Percentiles rank a stretch among this genome's conserved stretches.
Evolutionary conservation across 352 stramenopile genomes (phyloP).

Genomic region (Hyaloperonospora arabidopsidis): DNA sequence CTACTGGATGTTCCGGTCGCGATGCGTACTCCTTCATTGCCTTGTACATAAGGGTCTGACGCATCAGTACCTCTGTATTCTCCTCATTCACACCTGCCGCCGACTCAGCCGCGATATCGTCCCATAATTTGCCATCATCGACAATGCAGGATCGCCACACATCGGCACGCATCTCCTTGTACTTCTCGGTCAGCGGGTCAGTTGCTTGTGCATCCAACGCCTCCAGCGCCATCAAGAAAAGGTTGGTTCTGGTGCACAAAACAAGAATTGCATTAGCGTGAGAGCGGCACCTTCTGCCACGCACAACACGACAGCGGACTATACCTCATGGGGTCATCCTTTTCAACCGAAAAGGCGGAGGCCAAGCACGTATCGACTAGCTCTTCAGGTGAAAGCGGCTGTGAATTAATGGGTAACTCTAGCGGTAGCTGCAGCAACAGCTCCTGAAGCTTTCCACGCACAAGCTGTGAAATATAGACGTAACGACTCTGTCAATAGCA

Average conservation of each 20-base stretch:
- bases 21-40: constrained; percentile 47
- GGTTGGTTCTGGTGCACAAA: constrained; percentile 33
- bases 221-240: constrained; percentile 67
- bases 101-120: constrained; percentile 42
- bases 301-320: background rate
- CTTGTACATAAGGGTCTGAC: constrained; percentile 59
- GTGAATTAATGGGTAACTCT: constrained; percentile 26
- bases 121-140: constrained; percentile 53
- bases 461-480: constrained; percentile 30
- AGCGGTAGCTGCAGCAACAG: constrained; percentile 52
- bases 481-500: constrained; percentile 9
- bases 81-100: constrained; percentile 52
- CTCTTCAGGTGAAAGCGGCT: constrained; percentile 37
- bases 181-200: constrained; percentile 30
- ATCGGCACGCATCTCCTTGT: constrained; percentile 33
- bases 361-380: constrained; percentile 47
- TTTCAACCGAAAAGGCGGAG: constrained; percentile 30
- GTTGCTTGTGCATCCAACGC: constrained; percentile 48
- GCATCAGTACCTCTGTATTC: constrained; percentile 55
- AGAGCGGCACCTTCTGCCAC: background rate
- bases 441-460: constrained; percentile 49
- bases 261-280: constrained; percentile 1
- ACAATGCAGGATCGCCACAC: constrained; percentile 57
- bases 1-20: constrained; percentile 14
- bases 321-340: constrained; percentile 53